Conservation (phyloP, 805 yeast species). For the Yarrowia divulgata region DNA sequence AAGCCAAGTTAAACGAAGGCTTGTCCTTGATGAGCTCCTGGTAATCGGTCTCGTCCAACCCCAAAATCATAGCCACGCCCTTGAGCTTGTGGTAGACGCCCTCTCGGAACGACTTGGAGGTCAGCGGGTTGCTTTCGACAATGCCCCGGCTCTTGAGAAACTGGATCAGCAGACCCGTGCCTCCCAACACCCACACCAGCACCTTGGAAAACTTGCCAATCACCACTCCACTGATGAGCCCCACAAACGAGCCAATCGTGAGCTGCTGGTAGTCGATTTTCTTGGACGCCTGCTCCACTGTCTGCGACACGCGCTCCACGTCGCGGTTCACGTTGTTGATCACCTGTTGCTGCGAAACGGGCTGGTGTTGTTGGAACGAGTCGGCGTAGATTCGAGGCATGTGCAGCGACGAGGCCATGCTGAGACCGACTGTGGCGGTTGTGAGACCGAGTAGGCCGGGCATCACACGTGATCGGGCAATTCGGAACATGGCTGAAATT, state of each 20-base stretch:
- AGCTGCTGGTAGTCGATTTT: conserved; percentile 62
- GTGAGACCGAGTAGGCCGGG: conserved; percentile 31
- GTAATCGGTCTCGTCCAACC: conserved; percentile 41
- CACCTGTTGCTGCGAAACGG: conserved; percentile 17
- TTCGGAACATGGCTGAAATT: conserved; percentile 4
- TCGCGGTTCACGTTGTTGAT: conserved; percentile 30
- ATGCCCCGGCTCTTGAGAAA: conserved; percentile 65
- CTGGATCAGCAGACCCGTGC: conserved; percentile 56
- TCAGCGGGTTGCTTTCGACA: conserved; percentile 43
- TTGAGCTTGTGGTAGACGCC: conserved; percentile 36
- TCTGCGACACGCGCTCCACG: conserved; percentile 16
- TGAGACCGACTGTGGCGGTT: conserved; percentile 17
- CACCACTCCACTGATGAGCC: conserved; percentile 64
- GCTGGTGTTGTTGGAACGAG: background rate
- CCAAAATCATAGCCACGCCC: conserved; percentile 40
- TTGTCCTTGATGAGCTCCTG: conserved; percentile 44
- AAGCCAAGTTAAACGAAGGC: conserved; percentile 35
- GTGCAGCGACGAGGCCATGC: conserved; percentile 12
- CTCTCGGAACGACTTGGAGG: conserved; percentile 37
- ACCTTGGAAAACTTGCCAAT: conserved; percentile 67
- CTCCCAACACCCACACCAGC: conserved; percentile 59
- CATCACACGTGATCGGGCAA: conserved; percentile 20
- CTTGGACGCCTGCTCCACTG: conserved; percentile 16
- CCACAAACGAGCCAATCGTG: conserved; percentile 68
- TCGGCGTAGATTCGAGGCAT: conserved; percentile 26